Percentiles rank a stretch among this genome's conserved stretches.
Conservation (phyloP, 2,329 filamentous ascomycete species). For the Fusarium protoensiforme region DNA sequence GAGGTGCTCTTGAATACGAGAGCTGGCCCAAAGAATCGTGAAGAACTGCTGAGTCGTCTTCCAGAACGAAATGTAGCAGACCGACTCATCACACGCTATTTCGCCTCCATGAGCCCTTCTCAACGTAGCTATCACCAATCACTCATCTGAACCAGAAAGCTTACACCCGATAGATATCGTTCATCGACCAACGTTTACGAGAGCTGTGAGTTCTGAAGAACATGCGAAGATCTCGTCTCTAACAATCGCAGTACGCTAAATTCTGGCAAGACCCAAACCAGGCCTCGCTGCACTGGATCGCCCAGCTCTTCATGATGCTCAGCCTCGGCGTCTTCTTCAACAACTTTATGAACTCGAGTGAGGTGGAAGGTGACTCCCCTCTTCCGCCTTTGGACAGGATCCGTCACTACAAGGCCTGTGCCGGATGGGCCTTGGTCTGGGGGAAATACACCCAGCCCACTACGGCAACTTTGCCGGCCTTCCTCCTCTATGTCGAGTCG, state of each 20-base stretch:
- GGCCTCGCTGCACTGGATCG: conserved; percentile 59
- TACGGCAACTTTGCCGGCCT: conserved; percentile 59
- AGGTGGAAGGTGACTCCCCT: conserved; percentile 55
- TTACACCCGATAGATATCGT: conserved; percentile 56
- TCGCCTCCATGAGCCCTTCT: conserved; percentile 63
- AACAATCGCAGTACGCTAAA: conserved; percentile 54
- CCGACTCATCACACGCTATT: conserved; percentile 63
- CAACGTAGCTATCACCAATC: conserved; percentile 53
- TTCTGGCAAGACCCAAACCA: conserved; percentile 60
- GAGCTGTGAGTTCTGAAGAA: conserved; percentile 47
- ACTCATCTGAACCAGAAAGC: not conserved
- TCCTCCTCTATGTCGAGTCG: conserved; percentile 63
- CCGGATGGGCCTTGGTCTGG: conserved; percentile 62
- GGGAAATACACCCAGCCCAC: conserved; percentile 63
- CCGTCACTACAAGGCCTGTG: conserved; percentile 59
- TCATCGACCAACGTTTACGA: conserved; percentile 64
- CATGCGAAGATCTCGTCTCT: not conserved
- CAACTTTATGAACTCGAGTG: conserved; percentile 55
- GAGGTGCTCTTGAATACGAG: conserved; percentile 58
- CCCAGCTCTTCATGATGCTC: conserved; percentile 61
- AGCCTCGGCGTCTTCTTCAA: conserved; percentile 58
- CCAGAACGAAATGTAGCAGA: conserved; percentile 61
- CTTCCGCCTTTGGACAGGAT: conserved; percentile 57
- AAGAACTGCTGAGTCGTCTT: conserved; percentile 60
- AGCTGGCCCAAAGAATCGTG: conserved; percentile 52